phyloP scores from a whole-genome alignment of 805 yeast genomes.

The Yarrowia sp. region DNA sequence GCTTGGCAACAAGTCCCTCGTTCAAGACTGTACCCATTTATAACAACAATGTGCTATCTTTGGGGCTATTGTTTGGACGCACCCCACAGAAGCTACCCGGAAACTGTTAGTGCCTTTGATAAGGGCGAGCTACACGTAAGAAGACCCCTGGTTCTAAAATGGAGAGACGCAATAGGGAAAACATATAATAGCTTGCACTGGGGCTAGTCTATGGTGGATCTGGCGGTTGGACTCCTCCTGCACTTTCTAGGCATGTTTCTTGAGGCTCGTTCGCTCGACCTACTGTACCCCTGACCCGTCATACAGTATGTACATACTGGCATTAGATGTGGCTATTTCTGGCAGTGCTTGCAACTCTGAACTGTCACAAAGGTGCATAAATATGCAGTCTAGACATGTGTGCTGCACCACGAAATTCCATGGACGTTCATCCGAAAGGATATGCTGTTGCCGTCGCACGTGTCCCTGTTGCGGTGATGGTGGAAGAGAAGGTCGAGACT shows the following conservation, averaged over 20 bases:
- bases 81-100: background rate
- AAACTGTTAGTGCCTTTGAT: background rate
- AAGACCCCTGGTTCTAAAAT: too few relatives aligned
- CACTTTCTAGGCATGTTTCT: background rate
- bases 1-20: background rate
- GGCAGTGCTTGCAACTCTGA: background rate
- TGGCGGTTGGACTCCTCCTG: background rate
- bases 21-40: conserved; percentile 18
- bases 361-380: background rate
- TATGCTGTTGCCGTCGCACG: background rate
- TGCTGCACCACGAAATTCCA: conserved; percentile 15
- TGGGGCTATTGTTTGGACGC: conserved; percentile 6
- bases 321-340: background rate
- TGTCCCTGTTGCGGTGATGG: background rate
- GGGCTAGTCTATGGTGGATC: background rate
- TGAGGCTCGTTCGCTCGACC: background rate
- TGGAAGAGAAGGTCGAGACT: too few relatives aligned
- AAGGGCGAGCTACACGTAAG: too few relatives aligned
- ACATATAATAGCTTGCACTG: background rate
- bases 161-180: background rate
- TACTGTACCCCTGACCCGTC: conserved; percentile 20
- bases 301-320: background rate
- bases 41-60: conserved; percentile 13
- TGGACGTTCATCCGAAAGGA: background rate
- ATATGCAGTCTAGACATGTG: conserved; percentile 14